Evolutionary conservation across 2,329 filamentous ascomycete species (phyloP), one percentile per base, ranked within the genome.

Genomic region (Pseudogymnoascus sp.): DNA sequence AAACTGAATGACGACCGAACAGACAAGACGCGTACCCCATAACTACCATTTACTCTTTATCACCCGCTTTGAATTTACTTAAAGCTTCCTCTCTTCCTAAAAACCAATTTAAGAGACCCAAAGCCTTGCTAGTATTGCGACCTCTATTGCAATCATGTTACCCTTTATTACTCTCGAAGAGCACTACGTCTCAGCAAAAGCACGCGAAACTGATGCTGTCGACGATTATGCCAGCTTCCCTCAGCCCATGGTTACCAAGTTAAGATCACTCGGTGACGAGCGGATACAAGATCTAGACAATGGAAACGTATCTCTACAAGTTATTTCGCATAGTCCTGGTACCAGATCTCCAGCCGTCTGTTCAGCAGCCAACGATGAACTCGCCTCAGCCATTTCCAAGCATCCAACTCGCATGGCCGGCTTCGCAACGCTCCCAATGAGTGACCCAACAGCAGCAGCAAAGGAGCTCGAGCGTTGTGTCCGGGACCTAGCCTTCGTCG

Each of bases 401-500:
- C 62, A 75, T 38, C 72, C 74, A 1, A 72, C 70, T 14, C 77
- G 77, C 35, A 74, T 80, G 28, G 74, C 74, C 3, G 78, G 74
- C 6, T 76, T 81, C 63, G 78, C 78, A 2, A 68, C 76, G 37
- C 70, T 81, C 0, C 77, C 78, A 0, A 76, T 78, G 71, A 61
- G 63, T 1, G 67, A 77, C 3, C 75, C 77, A 3, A 50, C 67
- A 61, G 67, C 71, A 56, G 72, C 77, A 1, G 77, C 75, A 0
- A 65, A 65, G 6, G 76, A 78, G 63, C 67, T 77, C 11, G 56
- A 62, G 14, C 72, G 77, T 8, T 78, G 77, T 65, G 73, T 82
- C 1, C 70, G 67, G 3, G 69, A 79, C 59, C 71, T 78, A n/a
- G 73, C 74, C 2, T 81, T 83, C 62, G 74, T 80, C 3, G 81